Conservation (phyloP, 2,329 filamentous ascomycete species). For the Cladophialophora carrionii region DNA sequence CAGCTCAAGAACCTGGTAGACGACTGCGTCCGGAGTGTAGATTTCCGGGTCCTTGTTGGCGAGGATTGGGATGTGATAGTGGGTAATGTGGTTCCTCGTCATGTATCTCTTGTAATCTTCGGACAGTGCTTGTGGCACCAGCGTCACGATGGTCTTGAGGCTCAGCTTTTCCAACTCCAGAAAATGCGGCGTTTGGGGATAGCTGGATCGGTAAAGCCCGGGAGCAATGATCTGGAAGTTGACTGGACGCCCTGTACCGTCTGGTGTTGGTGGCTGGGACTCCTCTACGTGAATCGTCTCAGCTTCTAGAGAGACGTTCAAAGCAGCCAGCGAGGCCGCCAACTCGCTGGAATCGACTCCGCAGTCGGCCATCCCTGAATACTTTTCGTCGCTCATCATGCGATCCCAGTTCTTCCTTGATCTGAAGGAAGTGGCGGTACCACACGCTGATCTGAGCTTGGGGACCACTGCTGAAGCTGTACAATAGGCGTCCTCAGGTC, state of each 20-base stretch:
- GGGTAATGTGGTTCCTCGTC: constrained; percentile 66
- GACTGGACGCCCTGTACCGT: constrained; percentile 52
- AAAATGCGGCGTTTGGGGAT: constrained; percentile 72
- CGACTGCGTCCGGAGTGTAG: constrained; percentile 66
- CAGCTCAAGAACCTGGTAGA: constrained; percentile 71
- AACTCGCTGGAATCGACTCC: constrained; percentile 19
- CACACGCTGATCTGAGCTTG: neutral
- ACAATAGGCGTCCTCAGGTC: neutral
- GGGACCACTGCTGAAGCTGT: neutral
- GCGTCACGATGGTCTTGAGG: constrained; percentile 72
- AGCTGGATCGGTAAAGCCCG: constrained; percentile 80
- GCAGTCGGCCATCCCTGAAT: constrained; percentile 10
- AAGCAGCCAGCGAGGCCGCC: constrained; percentile 22
- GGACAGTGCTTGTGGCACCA: constrained; percentile 56
- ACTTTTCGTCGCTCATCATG: neutral
- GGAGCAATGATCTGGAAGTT: constrained; percentile 79
- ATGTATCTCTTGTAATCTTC: constrained; percentile 65
- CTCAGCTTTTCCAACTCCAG: constrained; percentile 68
- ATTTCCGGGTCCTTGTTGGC: constrained; percentile 79
- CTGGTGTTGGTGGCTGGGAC: constrained; percentile 42
- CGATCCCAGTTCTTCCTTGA: neutral
- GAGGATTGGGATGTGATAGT: constrained; percentile 75
- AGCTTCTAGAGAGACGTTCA: constrained; percentile 20
- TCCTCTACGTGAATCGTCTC: constrained; percentile 36
- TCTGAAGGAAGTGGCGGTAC: neutral